Percentiles rank a stretch among this genome's conserved stretches.
phyloP scores from a whole-genome alignment of 2,329 filamentous ascomycete species.

The Sclerotinia trifoliorum region DNA sequence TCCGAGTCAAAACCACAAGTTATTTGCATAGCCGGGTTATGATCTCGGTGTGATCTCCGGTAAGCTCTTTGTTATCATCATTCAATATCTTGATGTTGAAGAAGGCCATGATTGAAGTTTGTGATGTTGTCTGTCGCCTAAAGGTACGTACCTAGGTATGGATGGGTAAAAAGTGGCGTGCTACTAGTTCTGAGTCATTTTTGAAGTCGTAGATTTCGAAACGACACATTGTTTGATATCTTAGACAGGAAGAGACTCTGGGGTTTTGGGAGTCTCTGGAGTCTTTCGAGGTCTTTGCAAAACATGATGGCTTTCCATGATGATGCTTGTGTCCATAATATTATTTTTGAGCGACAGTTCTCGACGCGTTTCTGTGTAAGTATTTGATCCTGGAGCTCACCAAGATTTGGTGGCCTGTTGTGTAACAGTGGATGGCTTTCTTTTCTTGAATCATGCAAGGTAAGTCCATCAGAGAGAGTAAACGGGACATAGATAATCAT shows the following conservation, averaged over 20 bases:
- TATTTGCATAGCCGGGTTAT: constrained; percentile 24
- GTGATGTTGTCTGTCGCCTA: neutral
- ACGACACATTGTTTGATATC: neutral
- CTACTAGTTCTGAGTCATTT: neutral
- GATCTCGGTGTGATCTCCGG: constrained; percentile 26
- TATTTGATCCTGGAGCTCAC: neutral
- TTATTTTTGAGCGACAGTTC: neutral
- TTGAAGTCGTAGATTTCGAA: neutral
- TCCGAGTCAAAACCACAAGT: constrained; percentile 25
- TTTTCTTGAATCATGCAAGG: neutral
- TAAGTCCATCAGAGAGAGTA: neutral
- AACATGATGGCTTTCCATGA: neutral
- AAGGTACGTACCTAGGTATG: neutral
- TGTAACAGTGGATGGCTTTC: neutral
- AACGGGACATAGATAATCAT: neutral
- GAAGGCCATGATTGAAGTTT: neutral
- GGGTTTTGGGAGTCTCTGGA: too few relatives aligned
- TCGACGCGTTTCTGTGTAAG: constrained; percentile 2
- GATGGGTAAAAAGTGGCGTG: neutral
- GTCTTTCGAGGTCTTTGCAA: too few relatives aligned
- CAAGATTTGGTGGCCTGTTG: neutral
- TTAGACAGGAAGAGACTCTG: too few relatives aligned
- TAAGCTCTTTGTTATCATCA: constrained; percentile 33
- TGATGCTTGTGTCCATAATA: neutral
- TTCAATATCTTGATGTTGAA: constrained; percentile 5